Base-by-base conservation (phyloP, 768 basidiomycete genomes). In the Collybia mongolica region DNA sequence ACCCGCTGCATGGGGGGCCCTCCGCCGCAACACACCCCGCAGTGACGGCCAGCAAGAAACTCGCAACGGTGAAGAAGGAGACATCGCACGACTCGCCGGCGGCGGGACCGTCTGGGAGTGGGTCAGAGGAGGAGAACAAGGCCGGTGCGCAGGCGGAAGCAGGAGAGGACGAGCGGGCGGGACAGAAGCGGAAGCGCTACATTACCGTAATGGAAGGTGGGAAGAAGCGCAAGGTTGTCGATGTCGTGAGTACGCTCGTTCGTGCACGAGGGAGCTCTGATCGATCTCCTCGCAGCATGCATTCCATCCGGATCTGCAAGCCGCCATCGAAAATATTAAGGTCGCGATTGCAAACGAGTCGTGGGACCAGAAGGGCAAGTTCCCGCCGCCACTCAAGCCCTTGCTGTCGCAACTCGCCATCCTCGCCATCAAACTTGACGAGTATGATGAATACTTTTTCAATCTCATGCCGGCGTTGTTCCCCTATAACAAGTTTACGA, bases 401-500 rank as follows among this genome's bases (percentile, higher is more conserved):
- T 54, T 81, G 5, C 77, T 98, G 3, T 72, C 75, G n/a, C 64
- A 80, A 8, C 77, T 91, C 36, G 91, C 93, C 0, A 61, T 90
- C 35, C 77, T 84, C 44, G 95, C 96, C 0, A 82, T 96, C 59
- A 72, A 78, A 22, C 76, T 90, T n/a, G 89, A 86, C 65, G 85
- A 95, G 63, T 97, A 96, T 67, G 88, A 92, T 54, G 94, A 96
- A 15, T 81, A 89, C 59, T 96, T 96, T 66, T 98, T 96, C 71
- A 86, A 83, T 59, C 74, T 88, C 17, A 88, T 98, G 83, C 92
- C 95, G 0, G 75, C 70, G 19, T 65, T 96, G 35, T 93, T 98
- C 60, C 93, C 93, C 0, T 98, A 98, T 63, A 99, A 99, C 71
- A 85, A 87, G 56, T 99, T 90, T 65, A 96, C 92, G 0, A 93